Conservation (phyloP, 164 flowering plant species). For the Malania oleifera region DNA sequence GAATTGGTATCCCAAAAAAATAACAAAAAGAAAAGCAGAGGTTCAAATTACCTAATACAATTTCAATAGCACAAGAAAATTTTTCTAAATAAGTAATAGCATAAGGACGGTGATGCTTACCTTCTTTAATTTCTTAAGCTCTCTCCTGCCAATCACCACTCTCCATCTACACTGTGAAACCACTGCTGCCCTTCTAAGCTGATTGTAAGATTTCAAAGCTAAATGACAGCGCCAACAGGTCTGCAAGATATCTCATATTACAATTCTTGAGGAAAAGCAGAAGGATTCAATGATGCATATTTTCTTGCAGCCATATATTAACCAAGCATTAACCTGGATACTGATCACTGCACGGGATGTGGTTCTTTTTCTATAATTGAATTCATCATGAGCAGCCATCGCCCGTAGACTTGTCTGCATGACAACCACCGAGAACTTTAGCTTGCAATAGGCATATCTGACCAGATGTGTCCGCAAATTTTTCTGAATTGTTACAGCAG, state of each 20-base stretch:
- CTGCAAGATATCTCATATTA: slow-evolving; percentile 34
- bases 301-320: too few relatives aligned
- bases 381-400: slow-evolving; percentile 59
- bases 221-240: slow-evolving; percentile 64
- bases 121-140: slow-evolving; percentile 52
- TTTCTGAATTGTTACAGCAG: slow-evolving; percentile 74
- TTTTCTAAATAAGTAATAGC: too few relatives aligned
- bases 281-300: too few relatives aligned
- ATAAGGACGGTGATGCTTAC: slow-evolving; percentile 23
- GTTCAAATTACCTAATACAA: not conserved
- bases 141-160: slow-evolving; percentile 46
- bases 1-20: too few relatives aligned
- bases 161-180: slow-evolving; percentile 69
- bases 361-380: slow-evolving; percentile 42
- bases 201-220: slow-evolving; percentile 45
- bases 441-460: slow-evolving; percentile 33
- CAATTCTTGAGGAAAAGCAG: not conserved
- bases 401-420: slow-evolving; percentile 69
- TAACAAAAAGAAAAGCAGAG: too few relatives aligned
- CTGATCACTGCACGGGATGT: slow-evolving; percentile 56
- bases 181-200: slow-evolving; percentile 48
- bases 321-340: slow-evolving; percentile 53
- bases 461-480: slow-evolving; percentile 40
- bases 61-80: slow-evolving; percentile 4
- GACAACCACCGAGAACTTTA: slow-evolving; percentile 38